Evolutionary conservation across 352 stramenopile genomes (phyloP).

Genomic region (Phytophthora quininea): DNA sequence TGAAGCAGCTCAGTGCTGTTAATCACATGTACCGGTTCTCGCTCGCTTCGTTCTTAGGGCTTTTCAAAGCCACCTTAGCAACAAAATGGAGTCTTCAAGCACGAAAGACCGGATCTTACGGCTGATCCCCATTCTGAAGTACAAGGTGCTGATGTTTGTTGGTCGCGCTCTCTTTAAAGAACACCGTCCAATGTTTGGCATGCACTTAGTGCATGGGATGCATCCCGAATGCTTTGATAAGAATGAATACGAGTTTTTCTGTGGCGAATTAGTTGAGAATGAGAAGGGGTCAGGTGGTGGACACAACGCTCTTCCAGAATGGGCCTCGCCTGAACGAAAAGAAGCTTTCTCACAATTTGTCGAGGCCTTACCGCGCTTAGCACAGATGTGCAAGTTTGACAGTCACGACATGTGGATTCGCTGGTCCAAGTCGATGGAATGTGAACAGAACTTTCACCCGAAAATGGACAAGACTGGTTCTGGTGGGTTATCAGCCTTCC

Average conservation of each 20-base stretch:
- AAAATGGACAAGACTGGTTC: conserved; percentile 76
- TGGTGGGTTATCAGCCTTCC: conserved; percentile 82
- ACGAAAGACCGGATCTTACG: conserved; percentile 83
- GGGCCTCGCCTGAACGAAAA: conserved; percentile 85
- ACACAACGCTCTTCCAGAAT: conserved; percentile 58
- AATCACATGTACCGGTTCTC: conserved; percentile 98
- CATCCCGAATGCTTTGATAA: conserved; percentile 92
- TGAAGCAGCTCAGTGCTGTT: conserved; percentile 88
- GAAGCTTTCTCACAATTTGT: conserved; percentile 82
- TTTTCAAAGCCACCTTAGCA: conserved; percentile 87
- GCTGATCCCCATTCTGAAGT: conserved; percentile 89
- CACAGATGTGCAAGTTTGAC: conserved; percentile 83
- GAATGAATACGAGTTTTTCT: conserved; percentile 94
- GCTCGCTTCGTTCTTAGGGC: conserved; percentile 85
- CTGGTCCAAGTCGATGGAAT: conserved; percentile 90
- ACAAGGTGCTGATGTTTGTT: conserved; percentile 92
- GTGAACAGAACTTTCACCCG: conserved; percentile 91
- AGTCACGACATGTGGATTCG: conserved; percentile 87
- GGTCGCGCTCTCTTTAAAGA: conserved; percentile 94
- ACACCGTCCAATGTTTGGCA: conserved; percentile 92
- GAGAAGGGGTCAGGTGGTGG: conserved; percentile 24
- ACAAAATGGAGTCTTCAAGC: conserved; percentile 80
- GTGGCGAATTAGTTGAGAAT: conserved; percentile 72
- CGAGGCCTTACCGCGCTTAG: conserved; percentile 73
- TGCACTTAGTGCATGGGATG: conserved; percentile 95